These are phyloP conservation scores for Paramecium caudatum DNA, from an alignment of 73 alveolate genomes.

Conservation along the genomic window DNA sequence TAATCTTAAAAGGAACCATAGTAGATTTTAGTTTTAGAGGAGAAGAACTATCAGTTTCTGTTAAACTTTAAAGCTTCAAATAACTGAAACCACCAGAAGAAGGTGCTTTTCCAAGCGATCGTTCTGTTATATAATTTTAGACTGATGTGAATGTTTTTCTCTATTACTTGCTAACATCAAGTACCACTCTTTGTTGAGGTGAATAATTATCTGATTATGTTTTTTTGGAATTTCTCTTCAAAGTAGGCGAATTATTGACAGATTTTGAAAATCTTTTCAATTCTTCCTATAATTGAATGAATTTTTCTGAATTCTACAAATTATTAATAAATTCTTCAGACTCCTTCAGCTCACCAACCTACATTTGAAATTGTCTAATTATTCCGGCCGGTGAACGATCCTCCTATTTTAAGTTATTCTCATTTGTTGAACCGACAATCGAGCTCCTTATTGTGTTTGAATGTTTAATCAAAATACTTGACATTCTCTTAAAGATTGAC, in stretches of 20 bases:
- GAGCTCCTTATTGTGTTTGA: not conserved
- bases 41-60: conserved; percentile 53
- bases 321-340: not conserved
- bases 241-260: not conserved
- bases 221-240: not conserved
- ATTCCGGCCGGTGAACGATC: not conserved
- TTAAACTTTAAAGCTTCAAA: not conserved
- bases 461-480: conserved; percentile 11
- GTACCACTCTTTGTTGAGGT: not conserved
- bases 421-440: too few relatives aligned
- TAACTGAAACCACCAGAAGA: not conserved
- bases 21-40: not conserved
- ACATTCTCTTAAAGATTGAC: conserved; percentile 32
- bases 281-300: conserved; percentile 2
- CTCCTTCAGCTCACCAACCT: not conserved
- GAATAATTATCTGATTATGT: not conserved
- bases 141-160: not conserved
- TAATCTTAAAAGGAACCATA: not conserved
- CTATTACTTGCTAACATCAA: not conserved
- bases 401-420: not conserved
- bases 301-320: conserved; percentile 6
- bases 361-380: not conserved
- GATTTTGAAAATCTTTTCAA: conserved; percentile 10
- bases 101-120: not conserved
- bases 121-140: not conserved